These are phyloP conservation scores for Pochonia chlamydosporia DNA, from an alignment of 2,329 filamentous ascomycete genomes.

Conservation along the genomic window DNA sequence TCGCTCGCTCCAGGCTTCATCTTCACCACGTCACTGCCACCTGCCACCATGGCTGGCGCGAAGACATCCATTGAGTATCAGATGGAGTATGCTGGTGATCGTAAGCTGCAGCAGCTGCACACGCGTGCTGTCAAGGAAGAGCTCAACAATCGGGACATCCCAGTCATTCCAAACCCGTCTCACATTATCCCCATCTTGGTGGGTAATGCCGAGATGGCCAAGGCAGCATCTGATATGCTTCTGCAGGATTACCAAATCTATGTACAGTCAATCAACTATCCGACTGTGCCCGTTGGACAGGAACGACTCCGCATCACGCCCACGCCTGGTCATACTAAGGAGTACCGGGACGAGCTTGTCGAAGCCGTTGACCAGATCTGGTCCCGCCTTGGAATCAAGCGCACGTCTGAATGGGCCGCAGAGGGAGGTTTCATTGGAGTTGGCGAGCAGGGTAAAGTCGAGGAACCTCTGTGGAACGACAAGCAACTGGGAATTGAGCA, in stretches of 20 bases:
- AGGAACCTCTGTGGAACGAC: constrained; percentile 84
- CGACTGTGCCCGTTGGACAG: constrained; percentile 95
- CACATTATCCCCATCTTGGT: constrained; percentile 95
- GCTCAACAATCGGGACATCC: constrained; percentile 73
- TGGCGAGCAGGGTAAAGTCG: constrained; percentile 60
- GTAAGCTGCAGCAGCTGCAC: constrained; percentile 89
- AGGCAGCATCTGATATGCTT: constrained; percentile 86
- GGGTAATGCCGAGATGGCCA: constrained; percentile 88
- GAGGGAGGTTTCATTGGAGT: constrained; percentile 94
- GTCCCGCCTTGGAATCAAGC: constrained; percentile 82
- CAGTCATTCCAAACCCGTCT: constrained; percentile 94
- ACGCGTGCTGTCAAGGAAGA: constrained; percentile 90
- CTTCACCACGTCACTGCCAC: constrained; percentile 94
- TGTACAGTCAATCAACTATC: constrained; percentile 98
- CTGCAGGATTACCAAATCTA: constrained; percentile 90
- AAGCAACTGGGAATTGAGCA: constrained; percentile 75
- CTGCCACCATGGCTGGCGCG: constrained; percentile 94
- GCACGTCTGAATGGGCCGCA: constrained; percentile 85
- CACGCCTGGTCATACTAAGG: constrained; percentile 82
- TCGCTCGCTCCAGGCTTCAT: constrained; percentile 97
- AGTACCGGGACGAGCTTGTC: constrained; percentile 81
- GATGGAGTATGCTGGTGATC: constrained; percentile 76
- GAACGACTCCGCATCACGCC: constrained; percentile 94
- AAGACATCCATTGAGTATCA: constrained; percentile 92
- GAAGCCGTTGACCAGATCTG: constrained; percentile 82